Percentiles rank a stretch among this genome's conserved stretches.
These are phyloP conservation scores for Tuctoria greenei DNA, from an alignment of 176 grass and related monocot genomes.

Conservation along the genomic window DNA sequence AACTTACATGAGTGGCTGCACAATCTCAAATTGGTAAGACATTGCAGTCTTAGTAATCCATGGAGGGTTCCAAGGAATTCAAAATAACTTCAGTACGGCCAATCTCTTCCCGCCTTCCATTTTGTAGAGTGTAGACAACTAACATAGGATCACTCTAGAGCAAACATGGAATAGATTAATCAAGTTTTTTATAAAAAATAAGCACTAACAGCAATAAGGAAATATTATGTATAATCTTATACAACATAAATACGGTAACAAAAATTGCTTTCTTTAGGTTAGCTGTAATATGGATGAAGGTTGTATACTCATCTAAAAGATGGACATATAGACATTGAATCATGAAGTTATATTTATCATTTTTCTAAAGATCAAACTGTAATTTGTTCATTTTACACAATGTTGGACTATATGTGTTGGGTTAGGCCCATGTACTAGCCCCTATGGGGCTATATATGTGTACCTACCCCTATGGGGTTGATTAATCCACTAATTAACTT, in stretches of 20 bases:
- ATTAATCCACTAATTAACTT: too few species aligned
- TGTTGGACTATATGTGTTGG: too few species aligned
- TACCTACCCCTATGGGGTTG: too few species aligned
- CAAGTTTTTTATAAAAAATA: background rate
- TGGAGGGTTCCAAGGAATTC: constrained; percentile 68
- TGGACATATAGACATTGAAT: background rate
- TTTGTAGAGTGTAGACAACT: constrained; percentile 60
- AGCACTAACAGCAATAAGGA: background rate
- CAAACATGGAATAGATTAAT: constrained; percentile 25
- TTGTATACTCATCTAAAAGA: background rate
- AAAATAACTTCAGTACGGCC: constrained; percentile 87
- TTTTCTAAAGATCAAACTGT: background rate
- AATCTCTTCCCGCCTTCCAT: constrained; percentile 86
- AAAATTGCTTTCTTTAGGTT: background rate
- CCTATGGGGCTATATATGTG: too few species aligned
- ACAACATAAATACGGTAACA: background rate
- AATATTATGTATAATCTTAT: constrained; percentile 32
- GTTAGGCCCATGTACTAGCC: too few species aligned
- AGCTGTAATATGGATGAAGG: background rate
- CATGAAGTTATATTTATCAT: background rate
- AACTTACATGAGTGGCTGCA: constrained; percentile 84
- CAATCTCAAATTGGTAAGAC: constrained; percentile 92
- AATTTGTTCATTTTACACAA: background rate
- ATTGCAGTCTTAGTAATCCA: constrained; percentile 92
- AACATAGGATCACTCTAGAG: constrained; percentile 91